Evolutionary conservation across 2,329 filamentous ascomycete genomes (phyloP).

Genomic region (Penicillium digitatum): DNA sequence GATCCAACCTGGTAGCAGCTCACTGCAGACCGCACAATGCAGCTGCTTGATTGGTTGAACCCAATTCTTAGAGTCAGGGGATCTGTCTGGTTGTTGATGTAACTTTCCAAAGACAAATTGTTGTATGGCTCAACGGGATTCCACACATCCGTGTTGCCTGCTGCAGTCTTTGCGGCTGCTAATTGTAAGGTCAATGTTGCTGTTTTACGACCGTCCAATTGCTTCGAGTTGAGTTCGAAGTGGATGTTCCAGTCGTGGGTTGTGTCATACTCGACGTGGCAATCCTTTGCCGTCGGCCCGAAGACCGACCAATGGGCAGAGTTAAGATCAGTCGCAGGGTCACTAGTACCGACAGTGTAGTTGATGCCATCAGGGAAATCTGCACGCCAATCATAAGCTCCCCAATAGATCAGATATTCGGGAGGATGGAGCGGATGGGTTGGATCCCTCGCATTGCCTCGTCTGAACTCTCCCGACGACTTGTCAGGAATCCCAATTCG

Average conservation of each 20-base stretch:
- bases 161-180: conserved; percentile 59
- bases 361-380: conserved; percentile 59
- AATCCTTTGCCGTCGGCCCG: conserved; percentile 42
- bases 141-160: conserved; percentile 59
- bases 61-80: conserved; percentile 32
- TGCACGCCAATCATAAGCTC: conserved; percentile 54
- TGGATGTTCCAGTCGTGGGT: conserved; percentile 58
- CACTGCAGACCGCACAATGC: conserved; percentile 57
- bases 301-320: conserved; percentile 65
- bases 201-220: conserved; percentile 42
- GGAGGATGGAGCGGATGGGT: conserved; percentile 51
- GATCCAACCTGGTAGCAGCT: conserved; percentile 60
- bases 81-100: conserved; percentile 44
- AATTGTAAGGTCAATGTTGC: conserved; percentile 62
- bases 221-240: conserved; percentile 47
- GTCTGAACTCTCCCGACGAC: conserved; percentile 57
- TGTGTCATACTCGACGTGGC: conserved; percentile 40
- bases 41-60: conserved; percentile 56
- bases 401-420: conserved; percentile 62
- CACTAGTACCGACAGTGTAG: conserved; percentile 55
- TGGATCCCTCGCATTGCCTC: conserved; percentile 51
- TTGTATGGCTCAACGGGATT: conserved; percentile 52
- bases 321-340: conserved; percentile 53
- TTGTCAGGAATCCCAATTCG: conserved; percentile 62
- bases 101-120: conserved; percentile 52